These are phyloP conservation scores for Kingdonia uniflora DNA, from an alignment of 164 flowering plant genomes.

Conservation along the genomic window DNA sequence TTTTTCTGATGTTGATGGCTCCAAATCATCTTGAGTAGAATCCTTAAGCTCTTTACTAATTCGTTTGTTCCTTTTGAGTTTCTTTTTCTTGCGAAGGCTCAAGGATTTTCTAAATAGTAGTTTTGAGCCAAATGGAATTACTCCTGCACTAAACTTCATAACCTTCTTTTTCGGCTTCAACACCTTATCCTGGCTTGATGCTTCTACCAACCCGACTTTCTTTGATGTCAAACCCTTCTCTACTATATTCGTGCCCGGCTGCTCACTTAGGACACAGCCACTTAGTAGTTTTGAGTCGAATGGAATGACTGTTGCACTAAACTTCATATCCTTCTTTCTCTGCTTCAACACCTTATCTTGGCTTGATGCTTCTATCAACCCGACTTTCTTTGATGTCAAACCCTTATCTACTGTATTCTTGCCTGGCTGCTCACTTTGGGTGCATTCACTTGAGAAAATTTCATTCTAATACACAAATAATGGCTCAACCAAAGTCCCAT, in stretches of 20 bases:
- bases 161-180: slow-evolving; percentile 30
- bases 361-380: slow-evolving; percentile 10
- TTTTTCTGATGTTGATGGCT: slow-evolving; percentile 44
- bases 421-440: slow-evolving; percentile 4
- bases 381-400: slow-evolving; percentile 1
- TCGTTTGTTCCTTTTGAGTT: slow-evolving; percentile 22
- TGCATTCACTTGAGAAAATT: slow-evolving; percentile 5
- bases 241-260: slow-evolving; percentile 5
- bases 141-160: slow-evolving; percentile 19
- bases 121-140: slow-evolving; percentile 27
- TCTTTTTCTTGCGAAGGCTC: slow-evolving; percentile 40
- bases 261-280: slow-evolving; percentile 8
- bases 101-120: slow-evolving; percentile 30
- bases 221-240: slow-evolving; percentile 3
- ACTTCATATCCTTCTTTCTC: slow-evolving; percentile 36
- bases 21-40: slow-evolving; percentile 16
- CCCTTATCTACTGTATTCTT: slow-evolving; percentile 7
- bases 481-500: no score
- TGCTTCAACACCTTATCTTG: slow-evolving; percentile 10
- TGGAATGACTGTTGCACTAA: slow-evolving; percentile 15
- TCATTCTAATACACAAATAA: slow-evolving; percentile 20
- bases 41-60: slow-evolving; percentile 1
- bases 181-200: slow-evolving; percentile 11
- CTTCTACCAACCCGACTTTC: slow-evolving; percentile 6
- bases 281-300: slow-evolving; percentile 16